Base-by-base conservation (phyloP, 345 rosid genomes). In the Abelmoschus esculentus region DNA sequence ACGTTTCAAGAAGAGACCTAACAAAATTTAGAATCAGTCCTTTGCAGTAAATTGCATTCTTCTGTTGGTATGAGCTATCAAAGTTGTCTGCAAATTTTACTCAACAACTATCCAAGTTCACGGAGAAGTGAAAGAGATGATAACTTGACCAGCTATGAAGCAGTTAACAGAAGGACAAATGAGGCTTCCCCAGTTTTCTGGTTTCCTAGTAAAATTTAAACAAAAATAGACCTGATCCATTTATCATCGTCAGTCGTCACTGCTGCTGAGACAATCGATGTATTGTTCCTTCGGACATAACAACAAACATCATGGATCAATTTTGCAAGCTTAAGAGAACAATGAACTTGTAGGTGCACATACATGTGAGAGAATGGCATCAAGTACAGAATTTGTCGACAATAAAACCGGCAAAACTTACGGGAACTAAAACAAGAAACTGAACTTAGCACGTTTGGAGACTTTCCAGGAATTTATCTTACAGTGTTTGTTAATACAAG, bases 261-360 rank as follows among this genome's bases (percentile, higher is more conserved):
- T 14, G 59, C 26, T 17, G 13, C 67, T 4, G 26, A 31, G 49
- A 50, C 17, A n/a, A 47, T 29, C 74, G 28, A 12, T 47, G 47
- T 61, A 71, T 61, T 46, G 67, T 28, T 71, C 66, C 67, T 71
- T 47, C 56, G 7, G 19, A 7, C 26, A 58, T 7, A 55, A 6
- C 38, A 28, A 38, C 3, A 44, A 14, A 29, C 46, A 60, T 49
- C 32, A 29, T 0, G 8, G 19, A 58, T 47, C 67, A 17, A 29
- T 6, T 67, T 67, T 4, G 18, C 55, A 50, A 50, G 19, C 55
- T 14, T 50, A 50, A 50, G 22, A 50, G 19, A 50, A n/a, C 55
- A 15, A 5, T 13, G 26, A 22, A 22, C 1, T 22, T 44, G 49
- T 12, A 44, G 49, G 49, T 44, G 49, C 49, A 44, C 49, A 44